Evolutionary conservation across 1,139 yeast species (phyloP).

Genomic region (Starmera stellimalicola): DNA sequence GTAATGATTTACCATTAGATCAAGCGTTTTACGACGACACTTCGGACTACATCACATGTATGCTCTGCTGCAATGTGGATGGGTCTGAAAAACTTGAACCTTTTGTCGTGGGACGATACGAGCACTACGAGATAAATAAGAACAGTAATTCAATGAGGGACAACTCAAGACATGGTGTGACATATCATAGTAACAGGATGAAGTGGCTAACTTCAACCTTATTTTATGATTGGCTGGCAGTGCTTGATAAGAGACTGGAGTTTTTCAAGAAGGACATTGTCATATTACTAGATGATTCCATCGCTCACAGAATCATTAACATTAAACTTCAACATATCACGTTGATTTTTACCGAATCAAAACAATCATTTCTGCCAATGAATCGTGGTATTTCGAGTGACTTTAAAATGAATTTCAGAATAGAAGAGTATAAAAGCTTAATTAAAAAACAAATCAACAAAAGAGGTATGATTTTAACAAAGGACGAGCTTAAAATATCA

Average conservation of each 20-base stretch:
- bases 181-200: slow-evolving; percentile 51
- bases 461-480: slow-evolving; percentile 11
- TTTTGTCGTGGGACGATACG: slow-evolving; percentile 50
- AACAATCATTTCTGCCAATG: slow-evolving; percentile 42
- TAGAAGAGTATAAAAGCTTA: slow-evolving; percentile 50
- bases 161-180: slow-evolving; percentile 40
- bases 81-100: slow-evolving; percentile 57
- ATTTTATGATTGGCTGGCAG: slow-evolving; percentile 52
- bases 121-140: slow-evolving; percentile 39
- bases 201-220: slow-evolving; percentile 60
- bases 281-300: slow-evolving; percentile 50
- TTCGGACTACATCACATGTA: slow-evolving; percentile 41
- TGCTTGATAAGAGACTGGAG: slow-evolving; percentile 47
- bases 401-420: slow-evolving; percentile 47
- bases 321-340: slow-evolving; percentile 44
- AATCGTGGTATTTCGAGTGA: slow-evolving; percentile 59
- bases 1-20: slow-evolving; percentile 53
- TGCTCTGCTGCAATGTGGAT: slow-evolving; percentile 55
- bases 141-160: slow-evolving; percentile 31
- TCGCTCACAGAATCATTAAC: slow-evolving; percentile 53
- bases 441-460: slow-evolving; percentile 21
- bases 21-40: slow-evolving; percentile 44
- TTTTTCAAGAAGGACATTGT: slow-evolving; percentile 39
- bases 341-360: slow-evolving; percentile 30
- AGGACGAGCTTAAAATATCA: slow-evolving; percentile 34